phyloP scores from a whole-genome alignment of 139 green algal species.

The Chlorokybus atmophyticus region DNA sequence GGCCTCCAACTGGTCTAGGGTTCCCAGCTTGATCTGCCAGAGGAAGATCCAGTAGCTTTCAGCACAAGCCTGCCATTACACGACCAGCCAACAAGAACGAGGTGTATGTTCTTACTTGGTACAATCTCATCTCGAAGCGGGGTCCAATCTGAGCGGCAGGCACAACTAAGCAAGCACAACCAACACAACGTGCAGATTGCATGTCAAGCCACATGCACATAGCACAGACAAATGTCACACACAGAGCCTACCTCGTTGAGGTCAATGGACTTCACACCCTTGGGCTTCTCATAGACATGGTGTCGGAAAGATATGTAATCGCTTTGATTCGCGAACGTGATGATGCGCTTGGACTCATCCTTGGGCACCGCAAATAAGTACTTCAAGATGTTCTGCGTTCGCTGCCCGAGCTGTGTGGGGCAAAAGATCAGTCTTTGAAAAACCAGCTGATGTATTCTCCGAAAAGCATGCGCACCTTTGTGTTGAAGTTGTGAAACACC shows the following conservation, averaged over 20 bases:
- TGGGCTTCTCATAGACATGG: conserved; percentile 35
- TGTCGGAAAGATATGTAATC: conserved; percentile 84
- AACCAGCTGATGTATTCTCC: background rate
- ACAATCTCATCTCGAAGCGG: conserved; percentile 35
- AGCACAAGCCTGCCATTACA: too few species aligned
- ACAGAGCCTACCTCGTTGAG: conserved; percentile 34
- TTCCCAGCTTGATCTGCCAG: conserved; percentile 38
- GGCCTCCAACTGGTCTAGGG: conserved; percentile 31
- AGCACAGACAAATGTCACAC: background rate
- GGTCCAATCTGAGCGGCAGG: conserved; percentile 9
- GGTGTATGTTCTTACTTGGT: conserved; percentile 33
- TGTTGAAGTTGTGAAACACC: conserved; percentile 81
- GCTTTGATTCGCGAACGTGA: conserved; percentile 65
- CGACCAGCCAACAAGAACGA: too few species aligned
- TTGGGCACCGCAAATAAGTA: conserved; percentile 90
- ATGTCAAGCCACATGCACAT: background rate
- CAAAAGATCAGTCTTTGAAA: conserved; percentile 4
- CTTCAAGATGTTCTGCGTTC: conserved; percentile 79
- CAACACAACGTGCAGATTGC: background rate
- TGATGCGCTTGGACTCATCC: conserved; percentile 70
- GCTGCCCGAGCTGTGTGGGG: conserved; percentile 49
- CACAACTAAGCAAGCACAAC: background rate
- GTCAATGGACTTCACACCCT: conserved; percentile 23
- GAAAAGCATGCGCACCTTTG: conserved; percentile 24
- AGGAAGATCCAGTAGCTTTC: too few species aligned